These are phyloP conservation scores for Xylariales sp. DNA, from an alignment of 2,329 filamentous ascomycete genomes.

Conservation along the genomic window DNA sequence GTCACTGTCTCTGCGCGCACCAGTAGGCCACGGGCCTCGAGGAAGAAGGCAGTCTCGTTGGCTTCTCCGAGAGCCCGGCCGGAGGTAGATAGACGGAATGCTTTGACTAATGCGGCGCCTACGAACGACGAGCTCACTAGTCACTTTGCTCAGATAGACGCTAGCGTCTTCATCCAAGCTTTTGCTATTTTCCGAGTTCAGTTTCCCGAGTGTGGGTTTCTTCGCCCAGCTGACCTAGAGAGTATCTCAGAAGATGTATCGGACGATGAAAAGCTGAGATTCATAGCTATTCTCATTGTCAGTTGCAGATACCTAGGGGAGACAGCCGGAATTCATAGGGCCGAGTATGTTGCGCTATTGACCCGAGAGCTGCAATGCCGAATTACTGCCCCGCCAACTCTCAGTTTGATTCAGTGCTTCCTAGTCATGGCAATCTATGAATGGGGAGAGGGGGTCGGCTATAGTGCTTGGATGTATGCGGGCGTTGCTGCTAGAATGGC, in stretches of 20 bases:
- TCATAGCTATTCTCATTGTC: constrained; percentile 36
- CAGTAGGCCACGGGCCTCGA: constrained; percentile 8
- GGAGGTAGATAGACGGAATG: constrained; percentile 11
- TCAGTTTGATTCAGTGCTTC: constrained; percentile 36
- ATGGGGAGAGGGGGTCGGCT: constrained; percentile 36
- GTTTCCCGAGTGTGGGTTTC: constrained; percentile 38
- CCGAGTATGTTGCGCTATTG: constrained; percentile 29
- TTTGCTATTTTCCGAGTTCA: constrained; percentile 33
- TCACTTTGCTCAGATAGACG: constrained; percentile 30
- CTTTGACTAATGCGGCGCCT: background rate
- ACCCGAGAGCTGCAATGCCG: constrained; percentile 34
- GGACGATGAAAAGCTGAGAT: constrained; percentile 33
- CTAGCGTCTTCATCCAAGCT: constrained; percentile 28
- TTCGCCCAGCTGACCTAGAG: constrained; percentile 34
- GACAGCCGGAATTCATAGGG: constrained; percentile 19
- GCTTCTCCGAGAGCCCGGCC: constrained; percentile 4
- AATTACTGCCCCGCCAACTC: constrained; percentile 33
- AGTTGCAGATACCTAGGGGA: constrained; percentile 34
- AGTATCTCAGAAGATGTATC: constrained; percentile 21
- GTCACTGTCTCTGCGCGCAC: background rate
- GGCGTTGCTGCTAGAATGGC: constrained; percentile 38
- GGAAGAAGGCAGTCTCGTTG: constrained; percentile 10
- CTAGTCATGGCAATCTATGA: constrained; percentile 38
- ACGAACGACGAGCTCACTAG: constrained; percentile 21
- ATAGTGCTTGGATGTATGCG: constrained; percentile 38